Evolutionary conservation across 192 early-diverging fungal genomes (phyloP).

Genomic region (Phycomyces blakesleeanus): DNA sequence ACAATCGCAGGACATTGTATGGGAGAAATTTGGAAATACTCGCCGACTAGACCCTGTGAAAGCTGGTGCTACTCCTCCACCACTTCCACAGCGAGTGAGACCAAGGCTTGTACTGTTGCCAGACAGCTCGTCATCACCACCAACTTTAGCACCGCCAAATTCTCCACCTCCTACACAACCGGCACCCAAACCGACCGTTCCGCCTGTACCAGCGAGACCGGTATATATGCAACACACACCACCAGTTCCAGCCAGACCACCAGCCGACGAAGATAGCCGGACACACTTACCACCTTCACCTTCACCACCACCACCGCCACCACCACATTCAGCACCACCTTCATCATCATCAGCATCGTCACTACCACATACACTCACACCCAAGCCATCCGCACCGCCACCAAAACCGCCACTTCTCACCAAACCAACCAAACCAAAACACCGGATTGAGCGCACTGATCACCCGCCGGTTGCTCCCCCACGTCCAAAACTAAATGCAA

Average conservation of each 20-base stretch:
- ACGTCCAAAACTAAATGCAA: conserved; percentile 1
- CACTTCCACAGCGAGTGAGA: conserved; percentile 21
- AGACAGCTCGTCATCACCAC: neutral
- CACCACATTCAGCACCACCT: conserved; percentile 14
- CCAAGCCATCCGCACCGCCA: neutral
- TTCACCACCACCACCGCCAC: conserved; percentile 13
- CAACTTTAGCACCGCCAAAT: neutral
- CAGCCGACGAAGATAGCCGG: neutral
- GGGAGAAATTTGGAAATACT: conserved; percentile 35
- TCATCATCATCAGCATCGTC: conserved; percentile 9
- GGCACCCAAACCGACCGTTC: conserved; percentile 6
- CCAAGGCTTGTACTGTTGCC: conserved; percentile 13
- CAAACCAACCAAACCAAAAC: neutral
- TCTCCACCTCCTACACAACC: conserved; percentile 26
- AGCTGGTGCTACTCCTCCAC: conserved; percentile 15
- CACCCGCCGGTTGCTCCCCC: conserved; percentile 17
- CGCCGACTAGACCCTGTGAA: neutral
- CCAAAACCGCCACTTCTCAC: conserved; percentile 14
- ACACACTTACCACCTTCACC: neutral
- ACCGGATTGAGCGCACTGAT: neutral
- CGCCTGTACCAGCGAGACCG: neutral
- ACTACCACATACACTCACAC: conserved; percentile 6
- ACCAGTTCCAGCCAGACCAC: conserved; percentile 13
- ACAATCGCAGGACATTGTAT: conserved; percentile 28
- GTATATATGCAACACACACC: conserved; percentile 13